Base-by-base conservation (phyloP, 2,329 filamentous ascomycete species). In the Neonectria punicea region DNA sequence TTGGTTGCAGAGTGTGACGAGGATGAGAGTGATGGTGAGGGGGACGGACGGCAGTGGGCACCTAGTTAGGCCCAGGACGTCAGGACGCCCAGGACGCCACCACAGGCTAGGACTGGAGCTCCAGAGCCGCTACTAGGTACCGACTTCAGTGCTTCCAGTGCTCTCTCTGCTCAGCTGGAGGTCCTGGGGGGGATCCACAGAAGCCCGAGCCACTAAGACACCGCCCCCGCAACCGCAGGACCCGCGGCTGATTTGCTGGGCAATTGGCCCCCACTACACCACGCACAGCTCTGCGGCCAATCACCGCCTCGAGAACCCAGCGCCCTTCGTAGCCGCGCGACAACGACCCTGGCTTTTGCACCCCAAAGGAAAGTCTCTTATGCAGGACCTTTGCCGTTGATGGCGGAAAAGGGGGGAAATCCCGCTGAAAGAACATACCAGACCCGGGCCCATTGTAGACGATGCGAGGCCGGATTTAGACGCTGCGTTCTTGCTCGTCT, bases 211-310 rank as follows among this genome's bases (percentile, higher is more conserved):
- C 71, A 72, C 71, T 72, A 71, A 44, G 58, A 66, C 58, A 57
- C 51, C 39, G 69, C 70, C 66, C 70, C 69, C 69, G 68, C 69
- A 73, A 60, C 72, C 69, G 68, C 68, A 68, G 61, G 56, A 36
- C 62, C 56, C 63, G 64, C 68, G 70, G 69, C 69, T 74, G 72
- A 74, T 74, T 74, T 73, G 72, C 71, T 73, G 58, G 57, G 43
- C 58, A 49, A 41, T 53, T 22, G 59, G 67, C 59, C 67, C 69
- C 66, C 69, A 71, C 61, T 41, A 10, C n/a, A 14, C 25, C 34
- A 50, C 53, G 9, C 43, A 34, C 16, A 39, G 41, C n/a, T 34
- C 25, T 11, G 28, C 53, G 18, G 13, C 71, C 70, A 73, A 73
- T 73, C 32, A 50, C n/a, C 41, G 11, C 2, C 7, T 28, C 49